Evolutionary conservation across 2,329 filamentous ascomycete species (phyloP), one percentile per base, ranked within the genome.

Genomic region (Penicillium sp.): DNA sequence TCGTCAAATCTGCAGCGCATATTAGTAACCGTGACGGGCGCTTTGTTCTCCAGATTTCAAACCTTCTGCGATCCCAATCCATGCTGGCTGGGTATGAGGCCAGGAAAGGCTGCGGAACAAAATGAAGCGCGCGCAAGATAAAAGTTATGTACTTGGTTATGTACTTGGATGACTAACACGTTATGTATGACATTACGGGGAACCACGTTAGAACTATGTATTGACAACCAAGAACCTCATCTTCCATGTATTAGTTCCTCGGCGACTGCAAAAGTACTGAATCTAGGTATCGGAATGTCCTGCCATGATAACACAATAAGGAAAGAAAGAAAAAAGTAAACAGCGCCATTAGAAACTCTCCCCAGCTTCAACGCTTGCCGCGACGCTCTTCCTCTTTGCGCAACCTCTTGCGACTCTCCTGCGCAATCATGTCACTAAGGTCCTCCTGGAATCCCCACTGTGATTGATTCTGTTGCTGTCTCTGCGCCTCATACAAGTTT

Each of bases 371-470:
- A 40, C 65, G 60, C 74, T 85, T 84, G 54, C 81, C 78, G 60
- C 78, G 77, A 66, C 83, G 82, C 69, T 95, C 89, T 67, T 88
- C 84, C 59, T 95, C 90, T 55, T 86, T 81, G 78, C 90, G 94
- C 66, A 90, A 79, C 65, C 89, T 80, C 78, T 97, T 97, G 55
- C 89, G 80, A 63, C 84, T 89, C 73, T 97, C 93, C 61, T 88
- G 85, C 10, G 89, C 89, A 73, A 98, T 96, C 87, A 98, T 94
- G 62, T 95, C 87, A 60, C 85, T 91, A 46, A 98, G 71, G 64
- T 96, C 91, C 58, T 97, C 91, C 66, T 95, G 87, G 69, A 85
- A 85, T 47, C 82, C 80, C 80, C 85, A 89, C 60, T 82, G 79
- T 18, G 82, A 80, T 28, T 84, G 83, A 69, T 80, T 65, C 74